phyloP scores from a whole-genome alignment of 2,329 filamentous ascomycete genomes.

The Amphichorda felina region DNA sequence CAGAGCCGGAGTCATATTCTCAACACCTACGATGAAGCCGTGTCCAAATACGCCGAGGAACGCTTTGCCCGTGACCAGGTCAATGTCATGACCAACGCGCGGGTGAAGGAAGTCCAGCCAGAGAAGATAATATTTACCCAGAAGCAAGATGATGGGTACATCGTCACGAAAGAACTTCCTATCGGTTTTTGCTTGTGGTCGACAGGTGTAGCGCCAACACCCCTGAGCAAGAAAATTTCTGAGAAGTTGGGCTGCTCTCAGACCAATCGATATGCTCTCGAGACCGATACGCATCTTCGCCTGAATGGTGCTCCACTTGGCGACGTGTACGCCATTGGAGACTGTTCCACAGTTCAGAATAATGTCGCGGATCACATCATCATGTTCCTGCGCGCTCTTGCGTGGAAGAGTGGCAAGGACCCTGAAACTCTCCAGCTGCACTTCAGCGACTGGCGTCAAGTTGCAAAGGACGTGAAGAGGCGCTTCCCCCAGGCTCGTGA shows the following conservation, averaged over 20 bases:
- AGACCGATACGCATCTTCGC: slow-evolving; percentile 88
- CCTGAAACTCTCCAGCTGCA: slow-evolving; percentile 78
- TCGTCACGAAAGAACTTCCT: slow-evolving; percentile 83
- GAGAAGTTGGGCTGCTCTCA: slow-evolving; percentile 65
- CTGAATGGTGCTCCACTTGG: slow-evolving; percentile 80
- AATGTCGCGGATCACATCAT: slow-evolving; percentile 89
- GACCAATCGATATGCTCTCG: slow-evolving; percentile 81
- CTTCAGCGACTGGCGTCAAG: slow-evolving; percentile 77
- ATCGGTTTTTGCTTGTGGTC: slow-evolving; percentile 98
- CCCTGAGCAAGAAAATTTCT: slow-evolving; percentile 66
- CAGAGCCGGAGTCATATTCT: slow-evolving; percentile 91
- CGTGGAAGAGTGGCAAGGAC: slow-evolving; percentile 85
- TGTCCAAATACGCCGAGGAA: slow-evolving; percentile 85
- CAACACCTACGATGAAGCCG: slow-evolving; percentile 93
- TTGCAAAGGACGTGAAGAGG: slow-evolving; percentile 73
- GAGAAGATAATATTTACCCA: slow-evolving; percentile 89
- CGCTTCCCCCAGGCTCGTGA: slow-evolving; percentile 84
- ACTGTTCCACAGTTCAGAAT: slow-evolving; percentile 95
- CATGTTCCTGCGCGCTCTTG: slow-evolving; percentile 75
- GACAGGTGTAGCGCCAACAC: slow-evolving; percentile 81
- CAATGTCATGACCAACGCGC: slow-evolving; percentile 81
- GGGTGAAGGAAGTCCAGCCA: slow-evolving; percentile 75
- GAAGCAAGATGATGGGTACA: slow-evolving; percentile 57
- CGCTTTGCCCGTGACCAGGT: slow-evolving; percentile 86
- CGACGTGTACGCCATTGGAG: slow-evolving; percentile 92